These are phyloP conservation scores for Pezicula carpinea DNA, from an alignment of 2,329 filamentous ascomycete genomes.

Conservation along the genomic window DNA sequence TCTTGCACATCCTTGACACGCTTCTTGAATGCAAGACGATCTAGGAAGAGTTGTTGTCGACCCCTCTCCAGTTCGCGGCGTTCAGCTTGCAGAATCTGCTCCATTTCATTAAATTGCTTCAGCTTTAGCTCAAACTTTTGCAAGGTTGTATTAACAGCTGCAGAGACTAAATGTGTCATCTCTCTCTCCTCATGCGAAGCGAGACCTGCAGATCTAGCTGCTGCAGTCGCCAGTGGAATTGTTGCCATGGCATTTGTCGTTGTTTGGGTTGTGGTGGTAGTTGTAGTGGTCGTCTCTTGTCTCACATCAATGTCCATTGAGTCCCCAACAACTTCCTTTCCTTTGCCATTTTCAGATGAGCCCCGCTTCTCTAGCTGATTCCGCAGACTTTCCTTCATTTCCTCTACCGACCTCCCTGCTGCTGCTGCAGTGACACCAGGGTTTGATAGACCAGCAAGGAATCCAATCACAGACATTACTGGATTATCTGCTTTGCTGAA, in stretches of 20 bases:
- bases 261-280: conserved; percentile 42
- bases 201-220: conserved; percentile 79
- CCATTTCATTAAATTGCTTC: conserved; percentile 94
- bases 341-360: conserved; percentile 51
- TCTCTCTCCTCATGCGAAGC: conserved; percentile 96
- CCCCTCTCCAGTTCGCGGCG: conserved; percentile 87
- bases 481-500: conserved; percentile 94
- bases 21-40: conserved; percentile 85
- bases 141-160: conserved; percentile 87
- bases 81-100: conserved; percentile 85
- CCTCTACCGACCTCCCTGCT: conserved; percentile 79
- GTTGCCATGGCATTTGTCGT: conserved; percentile 57
- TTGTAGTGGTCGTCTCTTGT: conserved; percentile 45
- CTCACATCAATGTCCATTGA: conserved; percentile 61
- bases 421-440: conserved; percentile 87
- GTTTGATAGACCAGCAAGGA: conserved; percentile 86
- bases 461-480: conserved; percentile 92
- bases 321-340: conserved; percentile 45
- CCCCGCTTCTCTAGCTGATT: conserved; percentile 68
- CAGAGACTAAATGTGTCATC: conserved; percentile 88
- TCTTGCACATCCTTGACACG: conserved; percentile 81
- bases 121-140: conserved; percentile 96
- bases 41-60: conserved; percentile 88
- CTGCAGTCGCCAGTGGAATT: conserved; percentile 79
- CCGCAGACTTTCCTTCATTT: conserved; percentile 76